Base-by-base conservation (phyloP, 2,329 filamentous ascomycete species). In the Proliferodiscus dingleyae region DNA sequence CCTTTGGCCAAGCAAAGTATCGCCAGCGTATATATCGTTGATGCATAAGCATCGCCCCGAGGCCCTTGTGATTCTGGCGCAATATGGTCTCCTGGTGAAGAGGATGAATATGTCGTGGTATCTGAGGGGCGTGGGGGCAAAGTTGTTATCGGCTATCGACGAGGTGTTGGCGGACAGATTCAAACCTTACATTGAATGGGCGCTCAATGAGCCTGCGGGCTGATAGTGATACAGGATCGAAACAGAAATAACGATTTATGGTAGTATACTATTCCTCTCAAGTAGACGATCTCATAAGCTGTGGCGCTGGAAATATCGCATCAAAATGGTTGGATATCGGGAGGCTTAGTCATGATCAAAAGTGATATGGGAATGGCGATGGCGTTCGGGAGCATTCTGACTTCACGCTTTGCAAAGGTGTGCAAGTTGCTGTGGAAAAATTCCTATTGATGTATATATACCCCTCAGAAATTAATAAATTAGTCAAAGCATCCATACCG, bases 1-100 rank as follows among this genome's bases (percentile, higher is more conserved):
- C 8, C 37, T 48, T 3, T 56, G 54, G 52, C 51, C 48, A 6
- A 42, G 48, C 9, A 46, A 23, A 2, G 24, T 56, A 9, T 41
- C 43, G 10, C 24, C 46, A 9, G 41, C 45, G 3, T 56, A 44
- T 30, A 24, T 51, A 5, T 23, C 43, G 13, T 38, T 54, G 34
- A 21, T 56, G 8, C 37, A 52, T 33, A 21, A 50, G 15, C 37
- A 45, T 13, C 32, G 34, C 13, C 64, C 64, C 5, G 57, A 62
- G 46, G 49, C 53, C 3, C 16, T 54, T 24, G 46, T 56, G 9
- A 47, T 52, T 6, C 29, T 54, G 18, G 53, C 49, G 10, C 40
- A 51, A 23, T 56, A 51, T 33, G 50, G 45, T 22, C 47, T 56
- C 15, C 16, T 54, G 21, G 30, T 54, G 13, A 54, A 56, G 18